Evolutionary conservation across 2,329 filamentous ascomycete genomes (phyloP).

Genomic region (Pseudogymnoascus sp.): DNA sequence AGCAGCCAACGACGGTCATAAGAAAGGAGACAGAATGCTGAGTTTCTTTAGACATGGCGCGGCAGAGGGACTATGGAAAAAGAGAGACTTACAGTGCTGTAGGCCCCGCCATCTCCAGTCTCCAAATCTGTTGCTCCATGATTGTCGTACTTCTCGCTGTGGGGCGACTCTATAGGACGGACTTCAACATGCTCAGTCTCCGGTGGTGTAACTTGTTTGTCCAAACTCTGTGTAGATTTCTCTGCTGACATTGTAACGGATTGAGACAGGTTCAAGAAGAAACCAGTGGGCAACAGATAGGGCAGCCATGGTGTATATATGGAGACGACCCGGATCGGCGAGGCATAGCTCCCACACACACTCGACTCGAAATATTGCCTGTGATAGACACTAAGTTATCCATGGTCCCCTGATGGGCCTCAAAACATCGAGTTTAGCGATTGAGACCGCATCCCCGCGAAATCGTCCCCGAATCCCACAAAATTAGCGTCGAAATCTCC

Average conservation of each 20-base stretch:
- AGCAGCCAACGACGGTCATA: conserved; percentile 13
- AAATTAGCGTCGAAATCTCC: background rate
- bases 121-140: background rate
- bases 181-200: background rate
- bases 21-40: conserved; percentile 1
- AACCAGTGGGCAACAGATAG: background rate
- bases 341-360: background rate
- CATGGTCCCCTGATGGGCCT: background rate
- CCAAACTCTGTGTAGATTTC: background rate
- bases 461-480: background rate
- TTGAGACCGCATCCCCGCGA: background rate
- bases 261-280: background rate
- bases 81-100: background rate
- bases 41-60: background rate
- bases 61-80: background rate
- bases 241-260: background rate
- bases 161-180: background rate
- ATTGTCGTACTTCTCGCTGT: background rate
- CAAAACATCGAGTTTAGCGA: background rate
- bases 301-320: background rate
- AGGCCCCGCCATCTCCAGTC: conserved; percentile 1
- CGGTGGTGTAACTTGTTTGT: background rate
- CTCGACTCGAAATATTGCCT: background rate
- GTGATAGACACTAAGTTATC: background rate
- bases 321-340: background rate